Conservation (phyloP, 2,329 filamentous ascomycete genomes). For the Neonectria punicea region DNA sequence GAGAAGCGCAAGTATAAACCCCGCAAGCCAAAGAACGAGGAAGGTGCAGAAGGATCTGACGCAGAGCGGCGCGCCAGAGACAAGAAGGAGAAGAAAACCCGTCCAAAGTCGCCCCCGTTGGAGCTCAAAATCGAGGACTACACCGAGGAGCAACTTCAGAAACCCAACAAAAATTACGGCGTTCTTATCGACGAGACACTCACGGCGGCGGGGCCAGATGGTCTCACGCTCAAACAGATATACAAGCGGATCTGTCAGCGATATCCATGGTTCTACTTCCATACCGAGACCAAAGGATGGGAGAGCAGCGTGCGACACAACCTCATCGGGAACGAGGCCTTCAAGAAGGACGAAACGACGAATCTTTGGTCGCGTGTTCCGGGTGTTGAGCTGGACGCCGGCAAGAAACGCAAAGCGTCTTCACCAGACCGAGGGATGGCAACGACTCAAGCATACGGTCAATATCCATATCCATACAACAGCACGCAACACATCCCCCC, state of each 20-base stretch:
- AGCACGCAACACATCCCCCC: slow-evolving; percentile 49
- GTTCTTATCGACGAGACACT: slow-evolving; percentile 70
- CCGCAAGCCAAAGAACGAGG: slow-evolving; percentile 64
- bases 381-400: slow-evolving; percentile 68
- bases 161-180: slow-evolving; percentile 71
- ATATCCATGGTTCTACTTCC: slow-evolving; percentile 70
- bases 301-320: slow-evolving; percentile 74
- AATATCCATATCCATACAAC: slow-evolving; percentile 50
- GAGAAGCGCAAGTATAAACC: slow-evolving; percentile 76
- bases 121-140: slow-evolving; percentile 66
- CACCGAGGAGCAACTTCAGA: slow-evolving; percentile 67
- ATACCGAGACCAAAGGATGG: slow-evolving; percentile 72
- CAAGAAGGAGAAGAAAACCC: slow-evolving; percentile 69
- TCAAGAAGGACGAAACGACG: slow-evolving; percentile 66
- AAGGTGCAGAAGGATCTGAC: slow-evolving; percentile 65
- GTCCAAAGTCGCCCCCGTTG: slow-evolving; percentile 69
- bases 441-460: slow-evolving; percentile 51
- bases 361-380: slow-evolving; percentile 68
- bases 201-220: slow-evolving; percentile 62
- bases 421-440: slow-evolving; percentile 61
- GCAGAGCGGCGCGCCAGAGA: slow-evolving; percentile 66
- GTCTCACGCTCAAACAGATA: slow-evolving; percentile 69
- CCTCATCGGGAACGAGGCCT: slow-evolving; percentile 70
- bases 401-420: slow-evolving; percentile 67
- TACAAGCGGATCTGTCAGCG: slow-evolving; percentile 69